phyloP scores from a whole-genome alignment of 192 early-diverging fungal species.

The Coemansia sp. region DNA sequence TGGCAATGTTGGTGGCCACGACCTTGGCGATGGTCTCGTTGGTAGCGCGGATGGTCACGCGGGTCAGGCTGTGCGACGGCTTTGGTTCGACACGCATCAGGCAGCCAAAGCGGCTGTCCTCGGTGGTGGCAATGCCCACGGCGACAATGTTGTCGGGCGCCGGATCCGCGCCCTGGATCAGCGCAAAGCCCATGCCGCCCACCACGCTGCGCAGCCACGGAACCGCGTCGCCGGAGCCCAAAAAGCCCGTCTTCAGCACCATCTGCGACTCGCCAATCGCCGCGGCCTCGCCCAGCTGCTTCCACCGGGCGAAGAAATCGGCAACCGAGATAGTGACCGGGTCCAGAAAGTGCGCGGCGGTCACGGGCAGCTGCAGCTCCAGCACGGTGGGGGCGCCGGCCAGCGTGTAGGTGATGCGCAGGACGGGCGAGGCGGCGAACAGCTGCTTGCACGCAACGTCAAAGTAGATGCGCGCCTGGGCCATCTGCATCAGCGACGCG shows the following conservation, averaged over 20 bases:
- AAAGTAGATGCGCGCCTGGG: constrained; percentile 57
- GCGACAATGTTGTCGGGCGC: constrained; percentile 86
- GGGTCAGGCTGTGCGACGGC: constrained; percentile 77
- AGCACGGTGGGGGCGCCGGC: constrained; percentile 53
- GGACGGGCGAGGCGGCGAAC: constrained; percentile 56
- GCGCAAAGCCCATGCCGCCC: constrained; percentile 64
- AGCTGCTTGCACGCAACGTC: constrained; percentile 70
- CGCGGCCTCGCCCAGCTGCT: constrained; percentile 86
- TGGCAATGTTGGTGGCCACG: constrained; percentile 30
- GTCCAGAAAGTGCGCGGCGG: constrained; percentile 82
- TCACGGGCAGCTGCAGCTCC: constrained; percentile 74
- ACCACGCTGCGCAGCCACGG: constrained; percentile 57
- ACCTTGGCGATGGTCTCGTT: constrained; percentile 68
- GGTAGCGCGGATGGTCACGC: constrained; percentile 85
- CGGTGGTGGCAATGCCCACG: constrained; percentile 79
- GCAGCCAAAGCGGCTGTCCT: constrained; percentile 84
- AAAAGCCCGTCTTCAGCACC: constrained; percentile 34
- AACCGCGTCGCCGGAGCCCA: constrained; percentile 42
- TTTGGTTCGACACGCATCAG: constrained; percentile 87
- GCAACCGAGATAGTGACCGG: constrained; percentile 66
- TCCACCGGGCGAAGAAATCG: constrained; percentile 91
- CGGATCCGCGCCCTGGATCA: constrained; percentile 81
- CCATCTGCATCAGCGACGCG: constrained; percentile 70
- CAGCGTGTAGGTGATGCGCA: constrained; percentile 66
- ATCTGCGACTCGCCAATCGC: constrained; percentile 65